phyloP scores from a whole-genome alignment of 768 basidiomycete genomes.

The Suillus subaureus region DNA sequence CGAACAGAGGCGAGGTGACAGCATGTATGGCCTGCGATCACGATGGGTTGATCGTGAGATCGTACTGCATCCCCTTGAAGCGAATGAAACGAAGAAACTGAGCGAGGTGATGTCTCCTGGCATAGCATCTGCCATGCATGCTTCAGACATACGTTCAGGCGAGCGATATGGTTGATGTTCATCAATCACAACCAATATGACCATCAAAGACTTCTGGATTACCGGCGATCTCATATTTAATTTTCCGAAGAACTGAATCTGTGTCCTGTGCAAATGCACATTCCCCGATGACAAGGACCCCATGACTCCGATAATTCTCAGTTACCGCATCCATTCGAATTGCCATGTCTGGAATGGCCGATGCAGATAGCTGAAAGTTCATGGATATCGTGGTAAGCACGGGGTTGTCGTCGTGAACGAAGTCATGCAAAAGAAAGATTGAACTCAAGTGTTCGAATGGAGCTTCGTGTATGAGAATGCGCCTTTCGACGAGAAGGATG shows the following conservation, averaged over 20 bases:
- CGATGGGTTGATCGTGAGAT: neutral
- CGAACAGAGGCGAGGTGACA: constrained; percentile 7
- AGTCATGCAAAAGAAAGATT: neutral
- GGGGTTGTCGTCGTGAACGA: neutral
- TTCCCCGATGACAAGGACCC: neutral
- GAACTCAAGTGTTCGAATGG: neutral
- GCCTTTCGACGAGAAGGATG: neutral
- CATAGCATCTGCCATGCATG: neutral
- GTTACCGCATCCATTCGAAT: rapidly evolving
- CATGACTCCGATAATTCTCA: neutral
- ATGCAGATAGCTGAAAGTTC: neutral
- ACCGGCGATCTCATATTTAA: neutral
- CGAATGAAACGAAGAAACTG: neutral
- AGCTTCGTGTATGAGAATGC: neutral
- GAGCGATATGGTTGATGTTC: neutral
- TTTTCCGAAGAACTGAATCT: neutral
- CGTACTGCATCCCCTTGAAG: neutral
- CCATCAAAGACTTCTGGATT: neutral
- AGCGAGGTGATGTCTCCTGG: neutral
- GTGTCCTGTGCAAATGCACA: neutral
- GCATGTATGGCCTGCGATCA: constrained; percentile 2
- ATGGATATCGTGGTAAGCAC: neutral
- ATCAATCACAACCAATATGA: neutral
- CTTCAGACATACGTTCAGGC: neutral
- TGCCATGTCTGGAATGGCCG: neutral